Evolutionary conservation across 169 alveolate species (phyloP).

Genomic region (Theileria parva): DNA sequence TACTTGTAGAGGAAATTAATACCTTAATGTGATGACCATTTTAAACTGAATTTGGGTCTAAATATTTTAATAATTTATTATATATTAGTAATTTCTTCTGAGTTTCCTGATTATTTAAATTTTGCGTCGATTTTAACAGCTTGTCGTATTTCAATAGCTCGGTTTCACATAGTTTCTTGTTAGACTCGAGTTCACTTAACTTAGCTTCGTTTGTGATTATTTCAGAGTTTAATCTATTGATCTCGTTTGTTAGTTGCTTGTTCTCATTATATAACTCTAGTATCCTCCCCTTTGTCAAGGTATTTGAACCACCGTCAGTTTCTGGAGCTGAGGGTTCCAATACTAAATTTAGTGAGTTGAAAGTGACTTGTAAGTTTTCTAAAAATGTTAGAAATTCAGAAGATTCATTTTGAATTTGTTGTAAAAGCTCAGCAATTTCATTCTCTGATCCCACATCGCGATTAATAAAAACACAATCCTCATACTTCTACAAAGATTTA

Average conservation of each 20-base stretch:
- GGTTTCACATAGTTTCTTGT: neutral
- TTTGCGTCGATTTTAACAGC: neutral
- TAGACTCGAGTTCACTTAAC: neutral
- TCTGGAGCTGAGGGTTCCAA: neutral
- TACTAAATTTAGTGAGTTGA: neutral
- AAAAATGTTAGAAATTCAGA: conserved; percentile 10
- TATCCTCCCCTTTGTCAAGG: neutral
- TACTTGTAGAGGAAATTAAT: conserved; percentile 49
- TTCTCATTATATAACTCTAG: neutral
- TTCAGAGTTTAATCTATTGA: neutral
- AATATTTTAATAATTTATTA: too few species aligned
- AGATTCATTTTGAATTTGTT: conserved; percentile 17
- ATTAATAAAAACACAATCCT: conserved; percentile 32
- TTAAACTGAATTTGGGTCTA: neutral
- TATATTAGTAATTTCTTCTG: neutral
- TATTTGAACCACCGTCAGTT: neutral
- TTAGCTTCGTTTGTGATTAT: neutral
- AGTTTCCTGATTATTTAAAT: neutral
- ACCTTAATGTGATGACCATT: conserved; percentile 14
- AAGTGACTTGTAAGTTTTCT: neutral
- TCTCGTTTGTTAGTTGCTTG: neutral
- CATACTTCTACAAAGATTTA: conserved; percentile 7
- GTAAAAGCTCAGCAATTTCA: conserved; percentile 22
- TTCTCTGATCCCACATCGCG: conserved; percentile 19
- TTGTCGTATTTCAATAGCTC: neutral